phyloP scores from a whole-genome alignment of 768 basidiomycete genomes.

The Galerina marginata region DNA sequence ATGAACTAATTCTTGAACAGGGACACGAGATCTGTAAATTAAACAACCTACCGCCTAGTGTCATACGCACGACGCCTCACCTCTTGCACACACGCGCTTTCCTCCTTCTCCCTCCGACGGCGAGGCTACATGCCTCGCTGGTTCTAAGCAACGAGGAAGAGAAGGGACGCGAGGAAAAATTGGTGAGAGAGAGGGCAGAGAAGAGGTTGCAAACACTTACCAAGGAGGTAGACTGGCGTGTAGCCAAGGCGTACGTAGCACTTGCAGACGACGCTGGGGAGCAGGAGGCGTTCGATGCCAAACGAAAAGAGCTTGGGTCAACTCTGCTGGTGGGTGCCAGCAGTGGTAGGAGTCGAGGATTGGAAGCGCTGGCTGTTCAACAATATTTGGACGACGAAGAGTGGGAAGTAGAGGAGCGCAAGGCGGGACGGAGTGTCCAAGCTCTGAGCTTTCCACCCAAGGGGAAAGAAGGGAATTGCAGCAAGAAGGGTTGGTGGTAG shows the following conservation, averaged over 20 bases:
- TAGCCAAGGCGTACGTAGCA: constrained; percentile 74
- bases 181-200: constrained; percentile 59
- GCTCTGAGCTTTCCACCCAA: constrained; percentile 21
- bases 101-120: constrained; percentile 56
- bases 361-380: constrained; percentile 60
- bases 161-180: constrained; percentile 44
- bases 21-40: constrained; percentile 65
- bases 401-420: constrained; percentile 58
- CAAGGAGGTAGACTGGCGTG: constrained; percentile 70
- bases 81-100: constrained; percentile 71
- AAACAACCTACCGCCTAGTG: constrained; percentile 69
- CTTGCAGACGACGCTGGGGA: constrained; percentile 55
- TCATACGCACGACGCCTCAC: constrained; percentile 73
- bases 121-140: constrained; percentile 29
- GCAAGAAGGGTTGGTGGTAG: constrained; percentile 4
- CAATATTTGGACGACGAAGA: constrained; percentile 71
- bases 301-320: constrained; percentile 34
- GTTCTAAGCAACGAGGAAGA: constrained; percentile 29
- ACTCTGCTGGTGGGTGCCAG: constrained; percentile 8
- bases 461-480: not conserved
- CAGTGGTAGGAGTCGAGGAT: constrained; percentile 1
- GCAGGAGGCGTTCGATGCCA: constrained; percentile 32
- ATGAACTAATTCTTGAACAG: constrained; percentile 36
- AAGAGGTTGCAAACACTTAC: constrained; percentile 66
- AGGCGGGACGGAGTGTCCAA: constrained; percentile 29